phyloP scores from a whole-genome alignment of 257 asterid species.

The Ophiorrhiza pumila region DNA sequence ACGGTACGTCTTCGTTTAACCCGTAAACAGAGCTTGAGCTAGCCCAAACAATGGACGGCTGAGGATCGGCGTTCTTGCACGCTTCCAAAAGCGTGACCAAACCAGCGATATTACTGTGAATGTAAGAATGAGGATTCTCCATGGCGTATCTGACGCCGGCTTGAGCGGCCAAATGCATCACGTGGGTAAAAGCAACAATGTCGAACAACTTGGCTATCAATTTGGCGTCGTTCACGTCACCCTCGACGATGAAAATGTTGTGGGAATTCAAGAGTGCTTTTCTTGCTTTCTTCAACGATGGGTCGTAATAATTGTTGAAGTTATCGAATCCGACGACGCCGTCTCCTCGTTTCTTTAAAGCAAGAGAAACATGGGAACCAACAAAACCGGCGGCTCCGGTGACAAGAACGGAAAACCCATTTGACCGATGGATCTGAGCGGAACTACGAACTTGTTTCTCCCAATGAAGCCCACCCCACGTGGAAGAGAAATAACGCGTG shows the following conservation, averaged over 20 bases:
- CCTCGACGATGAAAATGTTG: slow-evolving; percentile 42
- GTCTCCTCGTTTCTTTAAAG: slow-evolving; percentile 74
- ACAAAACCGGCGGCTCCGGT: slow-evolving; percentile 93
- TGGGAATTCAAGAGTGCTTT: slow-evolving; percentile 29
- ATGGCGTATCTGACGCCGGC: slow-evolving; percentile 82
- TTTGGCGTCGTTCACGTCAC: slow-evolving; percentile 61
- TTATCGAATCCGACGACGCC: slow-evolving; percentile 80
- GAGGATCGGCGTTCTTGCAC: slow-evolving; percentile 49
- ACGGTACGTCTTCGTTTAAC: slow-evolving; percentile 55
- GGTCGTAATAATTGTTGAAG: slow-evolving; percentile 65
- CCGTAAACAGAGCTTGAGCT: slow-evolving; percentile 91
- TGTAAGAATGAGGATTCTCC: slow-evolving; percentile 67
- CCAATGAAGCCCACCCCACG: slow-evolving; percentile 70
- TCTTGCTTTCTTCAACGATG: slow-evolving; percentile 44
- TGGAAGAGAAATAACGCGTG: slow-evolving; percentile 44
- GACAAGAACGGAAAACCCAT: slow-evolving; percentile 61
- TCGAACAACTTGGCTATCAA: slow-evolving; percentile 51
- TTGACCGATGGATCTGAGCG: slow-evolving; percentile 53
- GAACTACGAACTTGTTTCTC: slow-evolving; percentile 51
- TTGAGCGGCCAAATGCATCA: slow-evolving; percentile 86
- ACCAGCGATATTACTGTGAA: slow-evolving; percentile 75
- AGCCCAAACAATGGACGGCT: slow-evolving; percentile 77
- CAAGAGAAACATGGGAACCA: slow-evolving; percentile 63
- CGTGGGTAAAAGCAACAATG: slow-evolving; percentile 52
- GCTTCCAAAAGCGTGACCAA: slow-evolving; percentile 67